Evolutionary conservation across 257 asterid species (phyloP).

Genomic region (Plantago major): DNA sequence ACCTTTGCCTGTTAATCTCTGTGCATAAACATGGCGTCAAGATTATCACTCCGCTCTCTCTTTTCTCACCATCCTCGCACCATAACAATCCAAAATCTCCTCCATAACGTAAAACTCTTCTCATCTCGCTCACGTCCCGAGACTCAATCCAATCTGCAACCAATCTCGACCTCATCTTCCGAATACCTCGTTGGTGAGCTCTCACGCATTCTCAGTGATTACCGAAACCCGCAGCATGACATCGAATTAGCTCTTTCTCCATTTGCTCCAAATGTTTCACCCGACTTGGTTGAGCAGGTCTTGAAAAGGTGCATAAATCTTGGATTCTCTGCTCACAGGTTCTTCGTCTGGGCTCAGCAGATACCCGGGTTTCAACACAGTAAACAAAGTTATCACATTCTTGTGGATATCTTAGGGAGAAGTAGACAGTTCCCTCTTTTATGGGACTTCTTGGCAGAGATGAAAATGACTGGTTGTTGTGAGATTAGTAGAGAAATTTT

Average conservation of each 20-base stretch:
- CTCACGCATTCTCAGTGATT: slow-evolving; percentile 77
- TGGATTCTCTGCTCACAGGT: slow-evolving; percentile 86
- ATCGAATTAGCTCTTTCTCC: slow-evolving; percentile 80
- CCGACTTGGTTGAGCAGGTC: slow-evolving; percentile 61
- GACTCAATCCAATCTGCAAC: slow-evolving; percentile 16
- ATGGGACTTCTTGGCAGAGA: slow-evolving; percentile 76
- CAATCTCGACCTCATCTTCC: slow-evolving; percentile 25
- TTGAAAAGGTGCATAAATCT: slow-evolving; percentile 76
- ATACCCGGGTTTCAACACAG: slow-evolving; percentile 64
- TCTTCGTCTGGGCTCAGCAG: slow-evolving; percentile 73
- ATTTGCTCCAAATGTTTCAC: slow-evolving; percentile 39
- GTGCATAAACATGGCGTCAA: slow-evolving; percentile 35
- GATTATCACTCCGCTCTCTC: slow-evolving; percentile 25
- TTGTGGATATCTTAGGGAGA: slow-evolving; percentile 66
- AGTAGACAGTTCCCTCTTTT: slow-evolving; percentile 76
- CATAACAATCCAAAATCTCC: slow-evolving; percentile 5
- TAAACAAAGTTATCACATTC: slow-evolving; percentile 57
- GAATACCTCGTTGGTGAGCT: slow-evolving; percentile 60
- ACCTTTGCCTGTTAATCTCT: background rate
- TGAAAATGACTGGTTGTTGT: slow-evolving; percentile 35
- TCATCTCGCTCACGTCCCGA: slow-evolving; percentile 23
- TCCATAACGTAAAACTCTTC: slow-evolving; percentile 8
- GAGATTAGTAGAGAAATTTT: slow-evolving; percentile 50
- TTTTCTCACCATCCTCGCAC: slow-evolving; percentile 9
- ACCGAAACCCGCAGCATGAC: slow-evolving; percentile 77